Evolutionary conservation across 2,329 filamentous ascomycete genomes (phyloP), one percentile per base, ranked within the genome.

Genomic region (Cryphonectria parasitica): DNA sequence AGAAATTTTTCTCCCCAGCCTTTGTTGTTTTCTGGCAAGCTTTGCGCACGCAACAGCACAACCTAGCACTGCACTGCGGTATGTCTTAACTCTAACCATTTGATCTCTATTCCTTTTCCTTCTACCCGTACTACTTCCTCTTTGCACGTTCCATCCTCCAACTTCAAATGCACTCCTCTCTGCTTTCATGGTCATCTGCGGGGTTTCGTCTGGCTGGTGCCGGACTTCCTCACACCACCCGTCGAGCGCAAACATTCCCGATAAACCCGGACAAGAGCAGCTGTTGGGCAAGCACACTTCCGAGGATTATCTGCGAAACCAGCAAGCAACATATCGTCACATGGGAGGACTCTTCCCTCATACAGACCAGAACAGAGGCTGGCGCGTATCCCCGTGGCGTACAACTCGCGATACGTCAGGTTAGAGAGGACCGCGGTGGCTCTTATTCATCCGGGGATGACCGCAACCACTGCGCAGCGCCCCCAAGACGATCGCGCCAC

Each of bases 1-100:
- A 70, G 65, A 70, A 45, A 34, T 67, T 70, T 70, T 66, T n/a
- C 22, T 31, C n/a, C 13, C 65, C 43, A 36, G 52, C 49, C 49
- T 67, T 58, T 63, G 25, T 58, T 62, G 61, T 64, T 64, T 64
- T n/a, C 62, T 34, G 41, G 63, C 17, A 25, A 64, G 63, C 63
- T 64, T 64, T 28, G 63, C 63, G 63, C 54, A 25, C 58, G 34
- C 58, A 36, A 31, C 62, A 52, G 22, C 34, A 63, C 61, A 25
- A 19, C 61, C 43, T 25, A 64, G 36, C 19, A 64, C 15, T 25
- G 61, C 25, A 64, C n/a, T n/a, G 13, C 34, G 61, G 61, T 43
- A 39, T 64, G 36, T 39, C 34, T 17, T 45, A 17, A 39, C n/a
- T 62, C 22, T 22, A 10, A 8, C 5, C 61, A 25, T 5, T 63